phyloP scores from a whole-genome alignment of 495 filamentous ascomycete genomes.

The Immersiella caudata region DNA sequence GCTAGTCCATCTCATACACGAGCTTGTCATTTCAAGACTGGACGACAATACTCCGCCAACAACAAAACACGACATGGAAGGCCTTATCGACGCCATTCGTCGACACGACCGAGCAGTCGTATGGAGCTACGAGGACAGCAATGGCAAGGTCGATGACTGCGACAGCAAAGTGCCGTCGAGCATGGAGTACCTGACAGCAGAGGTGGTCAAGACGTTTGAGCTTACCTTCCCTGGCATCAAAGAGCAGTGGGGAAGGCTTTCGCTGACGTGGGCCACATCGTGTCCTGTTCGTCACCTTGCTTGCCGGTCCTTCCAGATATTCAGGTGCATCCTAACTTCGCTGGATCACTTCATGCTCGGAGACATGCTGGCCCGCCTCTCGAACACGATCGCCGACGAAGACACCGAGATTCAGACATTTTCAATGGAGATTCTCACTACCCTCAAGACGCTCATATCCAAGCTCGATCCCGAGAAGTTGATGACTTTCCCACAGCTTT shows the following conservation, averaged over 20 bases:
- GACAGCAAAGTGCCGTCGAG: slow-evolving; percentile 80
- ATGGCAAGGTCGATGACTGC: slow-evolving; percentile 70
- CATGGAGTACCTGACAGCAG: slow-evolving; percentile 79
- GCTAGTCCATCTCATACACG: slow-evolving; percentile 96
- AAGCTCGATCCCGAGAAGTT: slow-evolving; percentile 80
- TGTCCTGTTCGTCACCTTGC: slow-evolving; percentile 96
- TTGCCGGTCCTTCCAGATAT: slow-evolving; percentile 96
- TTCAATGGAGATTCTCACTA: slow-evolving; percentile 96
- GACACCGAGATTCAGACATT: slow-evolving; percentile 91
- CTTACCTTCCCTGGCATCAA: slow-evolving; percentile 83
- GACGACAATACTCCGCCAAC: slow-evolving; percentile 68
- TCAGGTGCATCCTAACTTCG: slow-evolving; percentile 86
- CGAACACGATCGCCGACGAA: slow-evolving; percentile 94
- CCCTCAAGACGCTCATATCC: slow-evolving; percentile 83
- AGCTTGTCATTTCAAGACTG: slow-evolving; percentile 88
- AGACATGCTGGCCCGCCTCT: slow-evolving; percentile 91
- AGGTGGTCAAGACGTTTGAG: slow-evolving; percentile 83
- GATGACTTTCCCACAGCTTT: slow-evolving; percentile 85
- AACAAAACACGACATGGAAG: slow-evolving; percentile 76
- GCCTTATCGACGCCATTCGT: slow-evolving; percentile 88
- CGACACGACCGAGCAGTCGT: slow-evolving; percentile 81
- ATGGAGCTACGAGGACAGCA: slow-evolving; percentile 93
- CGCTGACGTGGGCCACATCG: slow-evolving; percentile 92
- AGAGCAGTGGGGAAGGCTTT: slow-evolving; percentile 85
- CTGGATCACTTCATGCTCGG: slow-evolving; percentile 91